Base-by-base conservation (phyloP, 2,329 filamentous ascomycete species). In the Podosphaera fusca region DNA sequence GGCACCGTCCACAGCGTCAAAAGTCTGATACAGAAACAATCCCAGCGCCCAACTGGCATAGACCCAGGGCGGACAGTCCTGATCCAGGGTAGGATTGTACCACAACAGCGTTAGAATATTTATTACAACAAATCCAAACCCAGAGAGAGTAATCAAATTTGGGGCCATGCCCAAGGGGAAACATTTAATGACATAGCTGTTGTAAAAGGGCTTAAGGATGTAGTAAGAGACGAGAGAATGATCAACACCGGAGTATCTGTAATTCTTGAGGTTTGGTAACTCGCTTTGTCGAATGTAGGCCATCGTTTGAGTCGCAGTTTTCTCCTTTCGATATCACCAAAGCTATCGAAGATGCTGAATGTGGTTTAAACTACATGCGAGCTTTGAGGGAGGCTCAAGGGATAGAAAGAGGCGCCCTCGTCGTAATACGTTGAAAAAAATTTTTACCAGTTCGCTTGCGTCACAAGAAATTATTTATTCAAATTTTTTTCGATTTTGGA, bases 161-260 rank as follows among this genome's bases (percentile, higher is more conserved):
- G 81, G 81, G 69, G 92, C 92, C 89, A 98, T 96, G 68, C 76
- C 85, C 81, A 94, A 85, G 50, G 92, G 92, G 69, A 98, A 96
- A 71, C 83, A 84, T 61, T 90, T 82, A 73, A 98, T 95, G 66
- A 94, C 90, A 63, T 92, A 77, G 72, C 94, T 83, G 67, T 82
- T 94, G 75, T 96, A 98, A 72, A 96, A 98, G 6, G 92, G 92
- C 76, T 98, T 96, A 66, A 98, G 75, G 62, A 98, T 79, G 73
- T 95, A 96, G 70, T 84, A 86, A 62, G 89, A 95, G 46, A 87
- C 76, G 60, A 95, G 75, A 59, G 88, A 95, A 70, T 85, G 85
- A 71, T 98, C 92, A 65, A 96, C 85, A 58, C 80, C 80, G 46
- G 85, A 87, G 76, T 98, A 98, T 72, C 94, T 92, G 81, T 98